Percentiles rank a stretch among this genome's conserved stretches.
Conservation (phyloP, 208 protist species). For the Acanthamoeba comandoni region DNA sequence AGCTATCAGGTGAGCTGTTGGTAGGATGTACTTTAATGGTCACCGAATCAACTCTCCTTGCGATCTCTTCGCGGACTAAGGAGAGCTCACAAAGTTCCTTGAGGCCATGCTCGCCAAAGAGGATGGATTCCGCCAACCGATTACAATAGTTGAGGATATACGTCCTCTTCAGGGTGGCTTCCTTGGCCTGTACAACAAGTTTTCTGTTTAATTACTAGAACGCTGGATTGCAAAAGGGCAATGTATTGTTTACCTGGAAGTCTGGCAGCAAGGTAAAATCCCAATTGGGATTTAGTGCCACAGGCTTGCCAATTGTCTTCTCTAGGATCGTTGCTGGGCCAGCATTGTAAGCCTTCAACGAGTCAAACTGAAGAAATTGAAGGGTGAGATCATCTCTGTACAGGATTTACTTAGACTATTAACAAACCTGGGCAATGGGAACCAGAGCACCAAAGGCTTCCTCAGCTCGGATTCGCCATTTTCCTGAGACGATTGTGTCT, state of each 20-base stretch:
- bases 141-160: conserved; percentile 53
- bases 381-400: neutral
- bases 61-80: conserved; percentile 13
- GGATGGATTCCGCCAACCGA: neutral
- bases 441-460: conserved; percentile 25
- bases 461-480: conserved; percentile 21
- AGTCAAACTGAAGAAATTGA: neutral
- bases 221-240: neutral
- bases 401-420: no score
- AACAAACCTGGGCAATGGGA: conserved; percentile 47
- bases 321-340: neutral
- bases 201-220: neutral
- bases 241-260: neutral
- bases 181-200: neutral
- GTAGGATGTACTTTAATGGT: conserved; percentile 19
- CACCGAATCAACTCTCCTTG: conserved; percentile 2
- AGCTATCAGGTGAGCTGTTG: neutral
- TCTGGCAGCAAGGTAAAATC: neutral
- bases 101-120: conserved; percentile 23
- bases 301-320: neutral
- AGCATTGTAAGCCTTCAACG: neutral
- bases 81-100: conserved; percentile 19
- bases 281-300: conserved; percentile 27
- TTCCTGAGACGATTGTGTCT: neutral
- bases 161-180: neutral